phyloP scores from a whole-genome alignment of 495 filamentous ascomycete genomes.

The Xanthoparmelia taractica region DNA sequence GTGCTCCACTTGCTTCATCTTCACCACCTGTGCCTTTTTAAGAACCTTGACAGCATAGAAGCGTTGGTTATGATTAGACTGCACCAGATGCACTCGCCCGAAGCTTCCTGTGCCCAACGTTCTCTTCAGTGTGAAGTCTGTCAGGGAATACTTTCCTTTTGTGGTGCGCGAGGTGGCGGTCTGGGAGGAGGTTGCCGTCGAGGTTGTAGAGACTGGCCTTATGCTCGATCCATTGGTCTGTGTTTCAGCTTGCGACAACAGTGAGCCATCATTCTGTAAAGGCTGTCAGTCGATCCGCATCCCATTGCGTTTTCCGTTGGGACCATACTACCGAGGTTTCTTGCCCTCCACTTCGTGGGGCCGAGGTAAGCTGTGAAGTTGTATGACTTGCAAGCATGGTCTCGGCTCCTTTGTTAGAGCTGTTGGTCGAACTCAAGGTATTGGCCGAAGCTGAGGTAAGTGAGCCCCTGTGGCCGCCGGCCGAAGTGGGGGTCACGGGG shows the following conservation, averaged over 20 bases:
- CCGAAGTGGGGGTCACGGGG: conserved; percentile 38
- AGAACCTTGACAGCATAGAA: conserved; percentile 98
- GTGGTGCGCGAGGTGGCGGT: conserved; percentile 51
- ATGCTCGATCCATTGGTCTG: conserved; percentile 29
- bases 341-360: conserved; percentile 20
- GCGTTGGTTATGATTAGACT: conserved; percentile 92
- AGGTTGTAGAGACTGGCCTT: conserved; percentile 10
- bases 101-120: conserved; percentile 96
- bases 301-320: conserved; percentile 21
- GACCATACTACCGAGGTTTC: conserved; percentile 37
- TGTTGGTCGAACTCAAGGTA: conserved; percentile 30
- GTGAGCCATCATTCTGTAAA: conserved; percentile 34
- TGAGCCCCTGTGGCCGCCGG: conserved; percentile 31
- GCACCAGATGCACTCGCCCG: conserved; percentile 89
- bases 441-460: conserved; percentile 35
- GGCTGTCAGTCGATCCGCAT: conserved; percentile 11
- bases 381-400: conserved; percentile 22
- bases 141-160: conserved; percentile 94
- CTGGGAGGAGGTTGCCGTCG: conserved; percentile 7
- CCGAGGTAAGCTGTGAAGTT: conserved; percentile 23
- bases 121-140: conserved; percentile 78
- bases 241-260: conserved; percentile 25
- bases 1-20: conserved; percentile 99
- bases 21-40: conserved; percentile 97
- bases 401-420: conserved; percentile 25